A percentile compares a stretch with the other conserved stretches of the same genome.
phyloP scores from a whole-genome alignment of 768 basidiomycete species.

The Amylocystis lapponica region DNA sequence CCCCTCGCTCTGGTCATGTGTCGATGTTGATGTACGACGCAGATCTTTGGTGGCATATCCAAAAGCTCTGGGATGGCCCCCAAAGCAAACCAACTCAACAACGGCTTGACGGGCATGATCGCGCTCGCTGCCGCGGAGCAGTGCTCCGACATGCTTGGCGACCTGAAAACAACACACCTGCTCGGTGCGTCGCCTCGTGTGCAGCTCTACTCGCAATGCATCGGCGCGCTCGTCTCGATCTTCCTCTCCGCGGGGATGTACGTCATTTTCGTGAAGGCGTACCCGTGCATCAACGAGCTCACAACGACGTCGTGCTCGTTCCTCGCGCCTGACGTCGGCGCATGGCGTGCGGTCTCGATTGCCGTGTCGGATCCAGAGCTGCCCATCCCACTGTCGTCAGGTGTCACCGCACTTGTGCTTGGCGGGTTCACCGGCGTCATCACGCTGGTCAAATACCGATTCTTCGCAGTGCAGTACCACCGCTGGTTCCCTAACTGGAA shows the following conservation, averaged over 20 bases:
- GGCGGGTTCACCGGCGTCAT: slow-evolving; percentile 9
- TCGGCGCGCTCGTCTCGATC: slow-evolving; percentile 21
- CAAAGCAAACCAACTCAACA: slow-evolving; percentile 14
- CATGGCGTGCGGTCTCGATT: slow-evolving; percentile 16
- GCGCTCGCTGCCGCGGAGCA: slow-evolving; percentile 19
- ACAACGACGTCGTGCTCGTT: slow-evolving; percentile 14
- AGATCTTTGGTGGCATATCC: slow-evolving; percentile 16
- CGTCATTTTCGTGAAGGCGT: slow-evolving; percentile 17
- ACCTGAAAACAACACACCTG: slow-evolving; percentile 19
- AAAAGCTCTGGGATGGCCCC: slow-evolving; percentile 11
- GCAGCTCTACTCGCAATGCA: slow-evolving; percentile 20
- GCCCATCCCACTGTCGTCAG: slow-evolving; percentile 16
- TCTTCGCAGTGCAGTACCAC: slow-evolving; percentile 6
- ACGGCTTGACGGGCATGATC: slow-evolving; percentile 17
- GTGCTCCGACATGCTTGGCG: slow-evolving; percentile 18
- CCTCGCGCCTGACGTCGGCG: slow-evolving; percentile 17
- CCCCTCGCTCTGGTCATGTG: background rate
- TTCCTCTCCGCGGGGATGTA: slow-evolving; percentile 20
- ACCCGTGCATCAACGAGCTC: slow-evolving; percentile 19
- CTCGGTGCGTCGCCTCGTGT: slow-evolving; percentile 20
- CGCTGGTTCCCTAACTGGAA: slow-evolving; percentile 19
- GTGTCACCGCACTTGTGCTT: slow-evolving; percentile 12
- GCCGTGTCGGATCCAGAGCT: slow-evolving; percentile 12
- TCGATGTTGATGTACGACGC: background rate
- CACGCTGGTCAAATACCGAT: slow-evolving; percentile 14